These are phyloP conservation scores for Parachaetomium inaequale DNA, from an alignment of 495 filamentous ascomycete species.

Conservation along the genomic window DNA sequence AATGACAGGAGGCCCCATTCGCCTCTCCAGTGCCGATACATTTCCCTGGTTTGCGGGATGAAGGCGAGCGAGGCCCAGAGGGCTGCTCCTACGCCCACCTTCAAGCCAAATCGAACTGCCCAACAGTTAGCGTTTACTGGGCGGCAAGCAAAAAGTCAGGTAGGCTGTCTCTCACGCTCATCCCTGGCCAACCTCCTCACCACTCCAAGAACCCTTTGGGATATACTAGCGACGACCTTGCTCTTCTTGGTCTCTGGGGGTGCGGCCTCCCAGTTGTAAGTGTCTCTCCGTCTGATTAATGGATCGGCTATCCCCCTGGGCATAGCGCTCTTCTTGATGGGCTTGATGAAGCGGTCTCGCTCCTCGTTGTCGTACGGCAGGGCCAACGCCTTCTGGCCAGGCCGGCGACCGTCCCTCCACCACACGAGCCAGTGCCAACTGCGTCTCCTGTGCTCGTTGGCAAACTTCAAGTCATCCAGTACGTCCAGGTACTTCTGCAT, in stretches of 20 bases:
- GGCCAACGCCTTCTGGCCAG: slow-evolving; percentile 23
- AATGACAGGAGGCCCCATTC: slow-evolving; percentile 97
- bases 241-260: slow-evolving; percentile 36
- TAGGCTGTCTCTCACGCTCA: slow-evolving; percentile 39
- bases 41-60: slow-evolving; percentile 67
- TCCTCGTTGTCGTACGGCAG: slow-evolving; percentile 55
- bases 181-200: slow-evolving; percentile 46
- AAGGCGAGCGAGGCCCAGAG: slow-evolving; percentile 87
- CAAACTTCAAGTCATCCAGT: slow-evolving; percentile 75
- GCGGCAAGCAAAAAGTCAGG: background rate
- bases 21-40: slow-evolving; percentile 85
- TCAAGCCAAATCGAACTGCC: slow-evolving; percentile 69
- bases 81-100: slow-evolving; percentile 84
- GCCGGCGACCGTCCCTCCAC: slow-evolving; percentile 53
- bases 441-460: slow-evolving; percentile 54
- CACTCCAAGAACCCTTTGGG: slow-evolving; percentile 38
- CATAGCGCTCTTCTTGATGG: slow-evolving; percentile 44
- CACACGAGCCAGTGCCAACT: slow-evolving; percentile 88
- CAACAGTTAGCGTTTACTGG: slow-evolving; percentile 28
- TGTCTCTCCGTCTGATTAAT: slow-evolving; percentile 42
- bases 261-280: slow-evolving; percentile 42
- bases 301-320: slow-evolving; percentile 48
- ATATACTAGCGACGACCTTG: slow-evolving; percentile 34
- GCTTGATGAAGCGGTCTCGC: slow-evolving; percentile 36
- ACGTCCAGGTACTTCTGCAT: slow-evolving; percentile 78